Base-by-base conservation (phyloP, 345 rosid genomes). In the Aquilaria yunnanensis region DNA sequence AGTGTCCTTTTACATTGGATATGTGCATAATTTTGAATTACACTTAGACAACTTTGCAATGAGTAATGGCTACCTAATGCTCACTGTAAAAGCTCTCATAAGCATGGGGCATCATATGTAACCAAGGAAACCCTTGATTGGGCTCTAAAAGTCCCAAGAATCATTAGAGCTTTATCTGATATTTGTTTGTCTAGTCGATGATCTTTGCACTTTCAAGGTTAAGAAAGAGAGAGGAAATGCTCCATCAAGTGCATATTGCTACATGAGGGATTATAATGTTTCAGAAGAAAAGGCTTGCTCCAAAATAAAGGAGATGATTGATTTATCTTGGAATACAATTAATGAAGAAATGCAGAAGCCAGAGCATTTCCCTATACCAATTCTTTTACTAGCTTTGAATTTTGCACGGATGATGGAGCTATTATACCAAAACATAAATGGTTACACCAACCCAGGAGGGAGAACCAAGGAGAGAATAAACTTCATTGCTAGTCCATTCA, bases 141-240 rank as follows among this genome's bases (percentile, higher is more conserved):
- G 23, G 23, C 23, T 16, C 23, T 16, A 16, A 5, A 2, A 16
- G 0, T 11, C 48, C 73, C 77, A 1, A 77, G 70, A 32, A 67
- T 65, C 1, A 23, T 76, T 11, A 62, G 4, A 49, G 73, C 73
- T 43, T 30, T 69, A 10, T 7, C 61, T 4, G 11, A 23, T 10
- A 57, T 71, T 9, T 52, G 71, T n/a, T 16, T 64, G 80, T 30
- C 74, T 80, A 54, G 67, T 74, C 73, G 70, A 68, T 57, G 83
- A 74, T 7, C 43, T 76, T 10, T 62, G 55, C 0, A 59, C 67
- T 9, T 56, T 62, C 59, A 63, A 69, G 72, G 72, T 68, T 31
- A 62, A 69, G 10, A 62, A 56, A 56, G 48, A 66, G 47, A 41
- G 71, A 55, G 78, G 73, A 2, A 74, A 72, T 23, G 74, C 57